These are phyloP conservation scores for Paraglomus brasilianum DNA, from an alignment of 192 early-diverging fungal genomes.

Conservation along the genomic window DNA sequence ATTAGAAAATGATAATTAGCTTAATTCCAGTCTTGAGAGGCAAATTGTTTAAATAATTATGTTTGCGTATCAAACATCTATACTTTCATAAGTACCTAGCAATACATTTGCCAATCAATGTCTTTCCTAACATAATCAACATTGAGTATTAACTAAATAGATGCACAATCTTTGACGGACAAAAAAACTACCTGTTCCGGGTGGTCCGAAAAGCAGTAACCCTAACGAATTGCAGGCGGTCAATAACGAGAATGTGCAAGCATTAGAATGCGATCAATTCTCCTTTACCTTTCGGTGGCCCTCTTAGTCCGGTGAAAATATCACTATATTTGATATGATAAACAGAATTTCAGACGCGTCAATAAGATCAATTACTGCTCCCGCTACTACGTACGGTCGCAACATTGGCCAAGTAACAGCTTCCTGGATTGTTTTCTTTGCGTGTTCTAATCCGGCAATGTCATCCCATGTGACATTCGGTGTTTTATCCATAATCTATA, in stretches of 20 bases:
- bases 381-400: conserved; percentile 31
- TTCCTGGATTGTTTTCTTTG: conserved; percentile 78
- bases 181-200: conserved; percentile 63
- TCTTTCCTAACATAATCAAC: conserved; percentile 54
- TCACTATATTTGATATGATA: conserved; percentile 50
- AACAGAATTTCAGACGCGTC: neutral
- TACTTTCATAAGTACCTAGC: conserved; percentile 48
- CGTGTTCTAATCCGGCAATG: conserved; percentile 81
- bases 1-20: neutral
- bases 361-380: neutral
- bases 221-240: conserved; percentile 33
- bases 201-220: conserved; percentile 85
- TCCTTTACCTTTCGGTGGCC: conserved; percentile 71
- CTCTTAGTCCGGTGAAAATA: conserved; percentile 80
- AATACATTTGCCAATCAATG: conserved; percentile 87
- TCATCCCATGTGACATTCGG: conserved; percentile 75
- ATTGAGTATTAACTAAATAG: neutral
- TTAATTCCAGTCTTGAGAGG: no score
- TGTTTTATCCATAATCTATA: conserved; percentile 61
- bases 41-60: no score
- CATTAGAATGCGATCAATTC: neutral
- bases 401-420: conserved; percentile 81
- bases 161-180: neutral
- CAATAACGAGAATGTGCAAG: neutral
- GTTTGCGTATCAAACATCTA: conserved; percentile 6